Evolutionary conservation across 768 basidiomycete genomes (phyloP).

Genomic region (Tricholoma matsutake): DNA sequence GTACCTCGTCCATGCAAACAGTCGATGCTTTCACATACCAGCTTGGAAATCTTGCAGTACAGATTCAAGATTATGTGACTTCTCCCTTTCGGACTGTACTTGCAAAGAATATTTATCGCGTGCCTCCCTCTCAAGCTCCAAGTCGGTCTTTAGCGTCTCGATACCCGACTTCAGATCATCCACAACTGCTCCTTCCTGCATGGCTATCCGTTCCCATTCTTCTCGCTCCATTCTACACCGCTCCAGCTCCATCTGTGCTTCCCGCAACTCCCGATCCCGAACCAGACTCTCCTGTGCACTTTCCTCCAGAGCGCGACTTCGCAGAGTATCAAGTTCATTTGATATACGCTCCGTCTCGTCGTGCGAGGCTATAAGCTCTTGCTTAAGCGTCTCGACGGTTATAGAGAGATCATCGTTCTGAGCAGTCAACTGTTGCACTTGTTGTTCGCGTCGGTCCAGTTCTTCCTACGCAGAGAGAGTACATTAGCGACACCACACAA

Average conservation of each 20-base stretch:
- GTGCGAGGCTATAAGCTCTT: constrained; percentile 74
- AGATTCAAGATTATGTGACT: constrained; percentile 80
- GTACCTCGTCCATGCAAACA: constrained; percentile 6
- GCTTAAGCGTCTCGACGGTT: constrained; percentile 76
- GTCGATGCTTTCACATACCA: constrained; percentile 47
- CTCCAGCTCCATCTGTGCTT: constrained; percentile 85
- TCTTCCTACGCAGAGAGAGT: constrained; percentile 73
- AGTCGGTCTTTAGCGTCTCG: constrained; percentile 56
- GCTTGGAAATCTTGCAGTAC: constrained; percentile 95
- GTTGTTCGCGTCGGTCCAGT: constrained; percentile 88
- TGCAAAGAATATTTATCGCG: constrained; percentile 52
- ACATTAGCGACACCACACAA: constrained; percentile 8
- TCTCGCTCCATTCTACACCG: constrained; percentile 77
- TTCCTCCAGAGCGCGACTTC: constrained; percentile 62
- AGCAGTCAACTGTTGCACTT: constrained; percentile 72
- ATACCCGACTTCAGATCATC: constrained; percentile 66
- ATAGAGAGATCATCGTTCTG: constrained; percentile 71
- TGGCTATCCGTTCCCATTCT: constrained; percentile 49
- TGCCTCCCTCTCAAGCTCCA: constrained; percentile 63
- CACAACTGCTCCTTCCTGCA: constrained; percentile 62
- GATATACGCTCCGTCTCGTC: constrained; percentile 72
- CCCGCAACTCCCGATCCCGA: constrained; percentile 79
- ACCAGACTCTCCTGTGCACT: constrained; percentile 64
- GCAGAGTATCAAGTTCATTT: constrained; percentile 64
- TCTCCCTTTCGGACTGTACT: constrained; percentile 68